A percentile compares a stretch with the other conserved stretches of the same genome.
phyloP scores from a whole-genome alignment of 2,329 filamentous ascomycete species.

The Alternaria burnsii region DNA sequence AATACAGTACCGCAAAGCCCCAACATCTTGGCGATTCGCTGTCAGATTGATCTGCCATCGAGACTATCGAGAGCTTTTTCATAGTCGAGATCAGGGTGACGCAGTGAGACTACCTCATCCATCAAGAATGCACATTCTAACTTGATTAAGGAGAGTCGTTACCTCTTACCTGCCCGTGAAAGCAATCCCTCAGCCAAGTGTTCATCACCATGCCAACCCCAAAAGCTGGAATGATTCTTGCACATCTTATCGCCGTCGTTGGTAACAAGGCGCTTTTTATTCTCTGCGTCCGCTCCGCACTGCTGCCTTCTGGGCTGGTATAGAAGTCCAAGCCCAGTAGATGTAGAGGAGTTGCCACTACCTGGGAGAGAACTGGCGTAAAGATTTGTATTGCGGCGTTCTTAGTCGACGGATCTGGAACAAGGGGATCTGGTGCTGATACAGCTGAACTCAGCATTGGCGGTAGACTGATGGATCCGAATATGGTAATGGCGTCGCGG shows the following conservation, averaged over 20 bases:
- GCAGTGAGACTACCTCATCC: neutral
- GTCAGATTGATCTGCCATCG: neutral
- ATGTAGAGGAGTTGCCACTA: constrained; percentile 40
- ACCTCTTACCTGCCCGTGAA: constrained; percentile 20
- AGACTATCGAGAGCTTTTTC: neutral
- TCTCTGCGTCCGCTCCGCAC: constrained; percentile 12
- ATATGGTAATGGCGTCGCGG: constrained; percentile 43
- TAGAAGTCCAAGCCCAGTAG: constrained; percentile 39
- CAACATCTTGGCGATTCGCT: neutral
- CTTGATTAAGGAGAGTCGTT: neutral
- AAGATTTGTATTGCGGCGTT: constrained; percentile 37
- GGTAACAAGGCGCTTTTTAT: constrained; percentile 27
- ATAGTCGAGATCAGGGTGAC: neutral
- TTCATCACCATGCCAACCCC: constrained; percentile 39
- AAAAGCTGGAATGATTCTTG: constrained; percentile 42
- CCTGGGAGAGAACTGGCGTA: constrained; percentile 40
- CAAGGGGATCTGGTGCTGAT: constrained; percentile 25
- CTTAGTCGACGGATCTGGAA: constrained; percentile 27
- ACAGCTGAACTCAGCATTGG: constrained; percentile 26
- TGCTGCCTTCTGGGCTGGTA: constrained; percentile 18
- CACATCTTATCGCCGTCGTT: constrained; percentile 37
- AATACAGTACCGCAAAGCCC: neutral
- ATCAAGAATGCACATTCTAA: neutral
- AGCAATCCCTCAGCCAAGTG: constrained; percentile 30
- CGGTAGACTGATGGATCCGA: constrained; percentile 42